Percentiles rank a stretch among this genome's conserved stretches.
Evolutionary conservation across 371 early-diverging fungal genomes (phyloP).

Genomic region (Mucor circinelloides): DNA sequence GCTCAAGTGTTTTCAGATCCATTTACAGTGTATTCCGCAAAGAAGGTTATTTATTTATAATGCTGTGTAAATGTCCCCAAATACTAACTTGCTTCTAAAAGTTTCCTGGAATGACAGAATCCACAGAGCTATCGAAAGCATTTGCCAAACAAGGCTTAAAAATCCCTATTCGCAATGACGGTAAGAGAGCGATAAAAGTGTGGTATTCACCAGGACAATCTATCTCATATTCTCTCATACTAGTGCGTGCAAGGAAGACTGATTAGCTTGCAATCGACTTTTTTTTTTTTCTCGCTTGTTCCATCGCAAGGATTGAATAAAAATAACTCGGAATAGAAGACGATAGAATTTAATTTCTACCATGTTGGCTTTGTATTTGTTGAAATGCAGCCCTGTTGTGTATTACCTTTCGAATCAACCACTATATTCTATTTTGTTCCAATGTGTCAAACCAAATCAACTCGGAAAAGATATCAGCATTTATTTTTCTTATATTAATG

Average conservation of each 20-base stretch:
- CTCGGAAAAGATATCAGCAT: too few species aligned
- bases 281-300: background rate
- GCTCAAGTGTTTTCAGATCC: slow-evolving; percentile 59
- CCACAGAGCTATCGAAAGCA: slow-evolving; percentile 82
- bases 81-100: slow-evolving; percentile 6
- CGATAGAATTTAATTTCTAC: too few species aligned
- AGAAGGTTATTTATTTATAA: slow-evolving; percentile 33
- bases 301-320: background rate
- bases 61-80: background rate
- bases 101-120: slow-evolving; percentile 77
- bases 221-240: background rate
- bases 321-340: background rate
- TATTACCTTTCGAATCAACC: too few species aligned
- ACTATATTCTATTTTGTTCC: too few species aligned
- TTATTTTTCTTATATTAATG: too few species aligned
- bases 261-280: slow-evolving; percentile 10
- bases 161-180: slow-evolving; percentile 89
- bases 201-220: background rate
- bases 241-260: slow-evolving; percentile 31
- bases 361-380: too few species aligned
- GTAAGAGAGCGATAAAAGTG: slow-evolving; percentile 22
- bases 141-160: slow-evolving; percentile 93
- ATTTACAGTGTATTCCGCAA: slow-evolving; percentile 63
- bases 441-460: too few species aligned
- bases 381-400: too few species aligned